Evolutionary conservation across 2,329 filamentous ascomycete species (phyloP), one percentile per base, ranked within the genome.

Genomic region (Nothomitra cinnamomea): DNA sequence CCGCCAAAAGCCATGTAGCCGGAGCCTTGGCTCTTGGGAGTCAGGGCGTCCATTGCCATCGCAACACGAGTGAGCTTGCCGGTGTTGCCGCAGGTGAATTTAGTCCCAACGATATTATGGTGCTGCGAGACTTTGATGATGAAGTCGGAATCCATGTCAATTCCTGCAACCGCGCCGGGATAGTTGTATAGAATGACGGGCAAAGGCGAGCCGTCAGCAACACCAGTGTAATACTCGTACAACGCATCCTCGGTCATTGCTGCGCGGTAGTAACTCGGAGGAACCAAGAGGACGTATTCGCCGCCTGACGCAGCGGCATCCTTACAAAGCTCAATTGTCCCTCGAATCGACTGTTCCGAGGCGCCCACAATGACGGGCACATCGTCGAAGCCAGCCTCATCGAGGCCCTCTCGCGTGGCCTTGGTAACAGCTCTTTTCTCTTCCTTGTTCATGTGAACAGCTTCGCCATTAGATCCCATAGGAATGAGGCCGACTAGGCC

Each of bases 181-280:
- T 92, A 94, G 73, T 94, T 94, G 77, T 94, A 94, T 49, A 94
- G 72, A 58, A 94, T 77, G 53, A 94, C 66, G n/a, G 86, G 85
- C 7, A 92, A 70, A 3, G 85, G 82, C 51, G 81, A 85, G 40
- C 67, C 74, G 65, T 90, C 83, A 49, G 87, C 87, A 3, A 94
- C 85, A 54, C 76, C 75, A 54, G 72, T 77, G 70, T 83, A 89
- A 71, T 84, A 89, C 60, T 83, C 77, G 63, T 81, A 76, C 55
- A 94, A 73, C 56, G 84, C 76, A 51, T 80, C 75, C 60, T 89
- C 83, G 64, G 85, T 83, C 66, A 86, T 82, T 60, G 83, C 82
- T 52, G 76, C 76, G 54, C 83, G 81, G 75, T 88, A 94, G 72
- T 94, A 94, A 57, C 80, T 85, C 0, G 87, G 86, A 0, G 87